These are phyloP conservation scores for Byssothecium circinans DNA, from an alignment of 2,329 filamentous ascomycete species.

Conservation along the genomic window DNA sequence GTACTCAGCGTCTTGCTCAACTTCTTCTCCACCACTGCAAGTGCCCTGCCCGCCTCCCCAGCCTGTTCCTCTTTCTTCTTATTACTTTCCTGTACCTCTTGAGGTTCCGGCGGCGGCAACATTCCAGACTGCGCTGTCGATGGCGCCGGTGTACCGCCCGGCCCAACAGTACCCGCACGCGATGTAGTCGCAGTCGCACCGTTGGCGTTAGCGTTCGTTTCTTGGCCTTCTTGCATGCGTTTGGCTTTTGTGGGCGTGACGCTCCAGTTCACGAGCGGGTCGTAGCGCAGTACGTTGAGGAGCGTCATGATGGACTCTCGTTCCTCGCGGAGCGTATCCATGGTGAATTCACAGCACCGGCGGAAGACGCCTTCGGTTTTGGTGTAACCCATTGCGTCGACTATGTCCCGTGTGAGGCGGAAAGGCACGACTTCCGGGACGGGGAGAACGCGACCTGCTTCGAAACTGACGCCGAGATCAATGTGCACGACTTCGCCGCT, in stretches of 20 bases:
- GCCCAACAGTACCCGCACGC: constrained; percentile 33
- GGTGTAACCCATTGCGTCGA: constrained; percentile 95
- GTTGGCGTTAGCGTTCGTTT: constrained; percentile 53
- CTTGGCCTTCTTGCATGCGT: constrained; percentile 67
- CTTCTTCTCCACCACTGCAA: constrained; percentile 95
- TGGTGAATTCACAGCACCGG: constrained; percentile 96
- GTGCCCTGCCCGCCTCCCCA: constrained; percentile 84
- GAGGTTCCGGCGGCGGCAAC: constrained; percentile 17
- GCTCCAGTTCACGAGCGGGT: constrained; percentile 95
- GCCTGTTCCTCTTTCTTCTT: constrained; percentile 57
- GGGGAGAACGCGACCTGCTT: constrained; percentile 91
- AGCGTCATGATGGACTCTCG: constrained; percentile 98
- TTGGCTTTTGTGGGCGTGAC: constrained; percentile 71
- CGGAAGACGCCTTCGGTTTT: constrained; percentile 95
- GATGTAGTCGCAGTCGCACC: constrained; percentile 16
- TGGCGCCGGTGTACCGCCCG: constrained; percentile 22
- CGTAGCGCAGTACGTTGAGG: constrained; percentile 94
- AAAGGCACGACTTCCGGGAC: constrained; percentile 97
- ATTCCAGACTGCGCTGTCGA: constrained; percentile 2
- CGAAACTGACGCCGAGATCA: constrained; percentile 94
- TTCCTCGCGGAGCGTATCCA: constrained; percentile 92
- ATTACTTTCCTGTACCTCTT: constrained; percentile 32
- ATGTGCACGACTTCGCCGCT: constrained; percentile 96
- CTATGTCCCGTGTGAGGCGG: constrained; percentile 87
- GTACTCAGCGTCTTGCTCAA: constrained; percentile 91